Evolutionary conservation across 148 eudicot species (phyloP).

Genomic region (Vaccinium darrowii): DNA sequence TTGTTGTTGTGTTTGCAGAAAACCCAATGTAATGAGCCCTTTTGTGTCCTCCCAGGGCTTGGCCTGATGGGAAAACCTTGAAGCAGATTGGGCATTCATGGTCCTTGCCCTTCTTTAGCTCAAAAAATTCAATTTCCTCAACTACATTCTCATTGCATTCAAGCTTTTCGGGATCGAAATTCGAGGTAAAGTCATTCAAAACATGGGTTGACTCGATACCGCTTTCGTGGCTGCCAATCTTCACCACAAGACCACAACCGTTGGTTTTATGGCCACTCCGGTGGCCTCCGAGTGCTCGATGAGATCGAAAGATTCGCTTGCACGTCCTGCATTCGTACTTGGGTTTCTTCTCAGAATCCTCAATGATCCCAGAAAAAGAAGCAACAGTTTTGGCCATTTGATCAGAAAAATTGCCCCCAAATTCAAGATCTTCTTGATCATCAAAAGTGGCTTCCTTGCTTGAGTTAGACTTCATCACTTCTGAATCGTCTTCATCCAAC

Average conservation of each 20-base stretch:
- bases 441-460: slow-evolving; percentile 11
- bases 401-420: slow-evolving; percentile 1
- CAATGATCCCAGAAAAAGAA: slow-evolving; percentile 13
- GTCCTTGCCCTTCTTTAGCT: slow-evolving; percentile 28
- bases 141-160: slow-evolving; percentile 11
- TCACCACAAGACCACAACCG: slow-evolving; percentile 14
- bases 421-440: slow-evolving; percentile 16
- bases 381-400: background rate
- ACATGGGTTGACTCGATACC: background rate
- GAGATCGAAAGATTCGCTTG: slow-evolving; percentile 29
- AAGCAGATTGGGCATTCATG: slow-evolving; percentile 40
- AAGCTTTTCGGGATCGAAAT: slow-evolving; percentile 17
- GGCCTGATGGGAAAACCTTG: slow-evolving; percentile 49
- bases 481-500: slow-evolving; percentile 14
- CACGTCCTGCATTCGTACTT: slow-evolving; percentile 26
- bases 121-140: slow-evolving; percentile 11
- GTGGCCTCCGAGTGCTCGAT: slow-evolving; percentile 39
- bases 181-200: slow-evolving; percentile 10
- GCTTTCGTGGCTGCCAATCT: background rate
- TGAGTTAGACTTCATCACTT: slow-evolving; percentile 13
- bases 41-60: slow-evolving; percentile 66
- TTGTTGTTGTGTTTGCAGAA: slow-evolving; percentile 19
- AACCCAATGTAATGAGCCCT: slow-evolving; percentile 47
- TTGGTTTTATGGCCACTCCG: slow-evolving; percentile 10
- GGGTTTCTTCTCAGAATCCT: background rate